Base-by-base conservation (phyloP, 257 asterid species). In the Solanum boliviense region DNA sequence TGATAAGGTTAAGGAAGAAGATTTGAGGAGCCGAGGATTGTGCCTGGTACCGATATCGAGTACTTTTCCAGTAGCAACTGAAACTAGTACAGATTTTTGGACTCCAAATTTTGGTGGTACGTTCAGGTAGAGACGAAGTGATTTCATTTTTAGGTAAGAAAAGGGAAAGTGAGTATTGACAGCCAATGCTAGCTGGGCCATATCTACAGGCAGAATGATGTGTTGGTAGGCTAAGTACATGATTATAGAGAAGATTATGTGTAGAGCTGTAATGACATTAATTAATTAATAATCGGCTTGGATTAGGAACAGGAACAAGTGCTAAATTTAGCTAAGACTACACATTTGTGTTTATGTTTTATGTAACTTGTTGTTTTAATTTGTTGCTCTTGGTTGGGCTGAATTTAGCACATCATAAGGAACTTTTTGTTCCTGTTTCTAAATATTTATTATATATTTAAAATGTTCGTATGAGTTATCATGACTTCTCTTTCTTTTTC, bases 31-130 rank as follows among this genome's bases (percentile, higher is more conserved):
- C 91, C 91, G 95, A 32, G 98, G 98, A 32, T 95, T 95, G 72
- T 95, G 98, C 88, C 94, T 95, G 31, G 98, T 95, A 75, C 98
- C 98, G 38, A 86, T 95, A 74, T 93, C 98, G 12, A 93, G 95
- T 91, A 95, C 96, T n/a, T 94, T 95, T 78, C 95, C 98, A 4
- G 93, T 94, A 83, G 94, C 95, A 29, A 88, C 98, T 18, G 98
- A 93, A 89, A 90, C 90, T 8, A 88, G 93, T 29, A 70, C 93
- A 25, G 98, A 93, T 91, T 95, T 94, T 87, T 94, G 98, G 98
- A 89, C 94, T 84, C 96, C 98, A 71, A 91, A 93, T 76, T 92
- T 92, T 11, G 95, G 95, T 23, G 94, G 93, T 86, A 88, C 90
- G 62, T 93, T 94, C 93, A 93, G 94, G 84, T 95, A 92, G 93